Conservation (phyloP, 371 early-diverging fungal species). For the Zychaea mexicana region DNA sequence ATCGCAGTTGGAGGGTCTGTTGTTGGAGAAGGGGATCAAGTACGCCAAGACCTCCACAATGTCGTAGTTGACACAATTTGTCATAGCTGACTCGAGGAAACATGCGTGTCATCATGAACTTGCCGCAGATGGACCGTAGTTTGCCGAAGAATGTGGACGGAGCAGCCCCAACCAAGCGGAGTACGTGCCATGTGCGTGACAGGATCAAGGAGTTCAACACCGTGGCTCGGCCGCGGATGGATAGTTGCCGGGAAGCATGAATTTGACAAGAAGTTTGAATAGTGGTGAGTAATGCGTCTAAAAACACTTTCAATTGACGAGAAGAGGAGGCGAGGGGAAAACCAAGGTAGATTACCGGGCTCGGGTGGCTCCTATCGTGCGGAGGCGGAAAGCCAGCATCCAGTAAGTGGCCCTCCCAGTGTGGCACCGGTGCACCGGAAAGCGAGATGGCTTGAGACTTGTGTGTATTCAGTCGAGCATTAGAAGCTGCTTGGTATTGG, state of each 20-base stretch:
- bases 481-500: slow-evolving; percentile 3
- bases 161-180: slow-evolving; percentile 12
- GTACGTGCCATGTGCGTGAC: slow-evolving; percentile 25
- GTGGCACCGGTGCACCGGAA: neutral
- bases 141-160: neutral
- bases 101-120: slow-evolving; percentile 4
- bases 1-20: slow-evolving; percentile 13
- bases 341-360: neutral
- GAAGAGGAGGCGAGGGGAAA: neutral
- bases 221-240: slow-evolving; percentile 18
- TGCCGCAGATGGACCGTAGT: neutral
- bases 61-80: neutral
- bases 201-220: slow-evolving; percentile 24
- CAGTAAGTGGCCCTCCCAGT: neutral
- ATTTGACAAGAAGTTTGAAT: slow-evolving; percentile 2
- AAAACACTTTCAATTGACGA: slow-evolving; percentile 12
- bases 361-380: neutral
- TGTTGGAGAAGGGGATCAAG: slow-evolving; percentile 15
- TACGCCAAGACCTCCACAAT: slow-evolving; percentile 10
- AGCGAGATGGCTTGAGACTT: slow-evolving; percentile 5
- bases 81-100: slow-evolving; percentile 8
- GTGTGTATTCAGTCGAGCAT: slow-evolving; percentile 5
- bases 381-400: neutral
- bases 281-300: slow-evolving; percentile 4
- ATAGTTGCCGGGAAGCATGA: slow-evolving; percentile 8